Conservation (phyloP, 768 basidiomycete species). For the Kwoniella bestiolae region DNA sequence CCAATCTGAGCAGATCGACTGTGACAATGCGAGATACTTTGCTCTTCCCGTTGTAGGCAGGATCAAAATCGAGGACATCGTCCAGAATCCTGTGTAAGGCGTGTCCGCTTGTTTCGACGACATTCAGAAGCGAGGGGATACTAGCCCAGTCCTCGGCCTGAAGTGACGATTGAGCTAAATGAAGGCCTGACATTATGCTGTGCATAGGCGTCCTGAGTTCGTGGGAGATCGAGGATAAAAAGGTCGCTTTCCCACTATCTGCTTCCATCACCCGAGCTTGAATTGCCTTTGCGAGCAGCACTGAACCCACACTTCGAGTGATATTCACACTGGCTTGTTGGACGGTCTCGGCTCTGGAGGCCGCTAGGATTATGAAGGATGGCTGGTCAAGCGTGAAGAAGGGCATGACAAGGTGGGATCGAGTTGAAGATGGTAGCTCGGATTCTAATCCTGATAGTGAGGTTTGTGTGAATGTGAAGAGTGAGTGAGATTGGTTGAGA, state of each 20-base stretch:
- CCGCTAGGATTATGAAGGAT: slow-evolving; percentile 34
- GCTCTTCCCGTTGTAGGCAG: background rate
- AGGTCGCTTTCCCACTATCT: slow-evolving; percentile 45
- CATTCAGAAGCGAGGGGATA: slow-evolving; percentile 3
- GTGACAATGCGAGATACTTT: background rate
- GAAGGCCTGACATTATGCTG: slow-evolving; percentile 39
- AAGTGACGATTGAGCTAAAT: slow-evolving; percentile 32
- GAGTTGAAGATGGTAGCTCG: slow-evolving; percentile 22
- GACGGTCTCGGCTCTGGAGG: slow-evolving; percentile 1
- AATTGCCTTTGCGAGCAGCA: slow-evolving; percentile 34
- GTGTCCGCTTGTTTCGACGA: slow-evolving; percentile 34
- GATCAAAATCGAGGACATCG: slow-evolving; percentile 43
- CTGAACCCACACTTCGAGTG: slow-evolving; percentile 30
- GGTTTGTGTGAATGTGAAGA: background rate
- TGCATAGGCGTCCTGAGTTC: slow-evolving; percentile 52
- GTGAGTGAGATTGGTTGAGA: slow-evolving; percentile 1
- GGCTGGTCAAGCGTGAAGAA: slow-evolving; percentile 34
- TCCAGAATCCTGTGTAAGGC: slow-evolving; percentile 40
- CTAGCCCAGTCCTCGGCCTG: slow-evolving; percentile 18
- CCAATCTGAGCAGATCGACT: slow-evolving; percentile 1
- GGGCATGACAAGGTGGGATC: slow-evolving; percentile 29
- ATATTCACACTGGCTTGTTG: background rate
- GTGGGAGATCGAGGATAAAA: slow-evolving; percentile 48
- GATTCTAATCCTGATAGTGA: slow-evolving; percentile 32
- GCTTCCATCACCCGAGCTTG: slow-evolving; percentile 33